Percentiles rank a stretch among this genome's conserved stretches.
These are phyloP conservation scores for Wickerhamomyces chambardii DNA, from an alignment of 805 yeast species.

Conservation along the genomic window DNA sequence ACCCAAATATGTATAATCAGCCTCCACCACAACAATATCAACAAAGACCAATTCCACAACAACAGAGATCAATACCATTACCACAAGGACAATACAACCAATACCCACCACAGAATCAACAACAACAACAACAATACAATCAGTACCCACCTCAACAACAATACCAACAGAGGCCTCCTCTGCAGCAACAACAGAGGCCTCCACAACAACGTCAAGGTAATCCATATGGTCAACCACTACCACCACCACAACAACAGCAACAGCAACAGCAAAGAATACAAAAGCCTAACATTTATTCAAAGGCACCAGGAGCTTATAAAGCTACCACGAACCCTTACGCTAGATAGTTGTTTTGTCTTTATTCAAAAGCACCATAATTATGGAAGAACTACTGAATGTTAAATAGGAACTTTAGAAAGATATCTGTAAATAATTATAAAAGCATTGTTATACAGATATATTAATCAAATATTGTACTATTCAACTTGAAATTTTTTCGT, in stretches of 20 bases:
- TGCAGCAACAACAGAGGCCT: not conserved
- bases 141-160: not conserved
- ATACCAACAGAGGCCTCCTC: not conserved
- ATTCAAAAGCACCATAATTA: no score
- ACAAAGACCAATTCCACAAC: not conserved
- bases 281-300: no score
- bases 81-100: not conserved
- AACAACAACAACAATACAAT: not conserved
- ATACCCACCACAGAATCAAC: not conserved
- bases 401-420: no score
- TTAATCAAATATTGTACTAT: no score
- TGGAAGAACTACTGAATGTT: no score
- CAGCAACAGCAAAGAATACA: not conserved
- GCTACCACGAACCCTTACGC: no score
- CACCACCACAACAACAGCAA: slow-evolving; percentile 1
- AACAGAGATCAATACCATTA: not conserved
- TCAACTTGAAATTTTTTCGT: no score
- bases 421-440: no score
- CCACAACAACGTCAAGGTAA: not conserved
- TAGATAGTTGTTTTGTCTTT: no score
- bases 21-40: not conserved
- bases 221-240: slow-evolving; percentile 2
- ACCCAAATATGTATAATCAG: not conserved
- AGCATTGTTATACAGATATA: no score
- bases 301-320: no score